Base-by-base conservation (phyloP, 2,329 filamentous ascomycete species). In the Ramularia endophylla region DNA sequence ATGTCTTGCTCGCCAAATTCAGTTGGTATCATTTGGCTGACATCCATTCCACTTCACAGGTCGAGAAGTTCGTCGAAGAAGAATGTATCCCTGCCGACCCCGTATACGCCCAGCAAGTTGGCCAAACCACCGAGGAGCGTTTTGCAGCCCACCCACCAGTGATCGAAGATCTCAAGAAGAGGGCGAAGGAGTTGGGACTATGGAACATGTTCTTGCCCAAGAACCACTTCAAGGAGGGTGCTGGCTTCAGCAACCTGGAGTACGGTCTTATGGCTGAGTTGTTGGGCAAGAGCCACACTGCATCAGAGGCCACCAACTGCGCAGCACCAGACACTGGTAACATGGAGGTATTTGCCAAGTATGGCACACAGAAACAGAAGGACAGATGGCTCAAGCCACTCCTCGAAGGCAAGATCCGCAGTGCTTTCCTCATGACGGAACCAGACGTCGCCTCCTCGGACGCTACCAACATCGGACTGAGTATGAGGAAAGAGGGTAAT, bases 131-230 rank as follows among this genome's bases (percentile, higher is more conserved):
- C 12, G 38, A 81, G 36, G 68, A 78, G 50, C 80, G 90, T 72
- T 97, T 90, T 84, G 77, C 83, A 52, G 68, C 73, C 28, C 85
- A 94, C 63, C 90, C 92, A 1, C 63, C 74, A 30, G 75, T 97
- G 56, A 77, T 98, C 47, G 92, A 98, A 54, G 83, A 92, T 41
- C 77, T 98, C 56, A 97, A 98, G 76, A 72, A 69, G 51, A 85
- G 88, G 65, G 92, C 90, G 32, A 78, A 75, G 60, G 75, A 83
- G 55, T 76, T 95, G 18, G 92, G 90, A 1, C 74, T 98, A 33
- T 98, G 92, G 92, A 98, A 98, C 69, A 85, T 98, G 83, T 98
- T 98, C 74, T 69, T 98, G 54, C 87, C 92, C 51, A 90, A 85
- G 71, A 88, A 83, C 57, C 89, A 95, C 69, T 97, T 95, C 75